phyloP scores from a whole-genome alignment of 1,284 basidiomycete genomes.

The Ceratobasidium sp. region DNA sequence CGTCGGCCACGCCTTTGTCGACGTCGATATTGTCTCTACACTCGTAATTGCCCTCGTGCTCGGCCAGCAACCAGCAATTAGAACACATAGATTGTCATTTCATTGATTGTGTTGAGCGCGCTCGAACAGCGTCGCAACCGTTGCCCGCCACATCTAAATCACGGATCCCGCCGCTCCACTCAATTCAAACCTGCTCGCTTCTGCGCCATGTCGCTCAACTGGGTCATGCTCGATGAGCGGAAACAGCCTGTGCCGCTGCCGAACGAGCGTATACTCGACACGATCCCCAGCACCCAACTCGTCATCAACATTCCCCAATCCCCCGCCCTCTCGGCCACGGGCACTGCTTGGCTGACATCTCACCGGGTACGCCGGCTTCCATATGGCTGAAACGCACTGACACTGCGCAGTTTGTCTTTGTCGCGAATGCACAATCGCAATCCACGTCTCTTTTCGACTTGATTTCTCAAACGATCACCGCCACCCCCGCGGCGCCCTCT shows the following conservation, averaged over 20 bases:
- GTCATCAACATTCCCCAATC: slow-evolving; percentile 62
- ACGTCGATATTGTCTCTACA: too few relatives aligned
- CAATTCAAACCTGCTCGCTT: slow-evolving; percentile 13
- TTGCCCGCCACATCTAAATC: neutral
- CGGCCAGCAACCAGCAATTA: too few relatives aligned
- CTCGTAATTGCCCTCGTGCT: too few relatives aligned
- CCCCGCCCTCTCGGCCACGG: slow-evolving; percentile 63
- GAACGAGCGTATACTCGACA: slow-evolving; percentile 64
- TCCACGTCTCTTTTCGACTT: slow-evolving; percentile 14
- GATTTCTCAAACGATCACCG: slow-evolving; percentile 1
- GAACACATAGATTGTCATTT: too few relatives aligned
- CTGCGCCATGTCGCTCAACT: slow-evolving; percentile 76
- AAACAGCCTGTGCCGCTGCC: slow-evolving; percentile 68
- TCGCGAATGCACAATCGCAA: slow-evolving; percentile 45
- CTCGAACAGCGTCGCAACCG: too few relatives aligned
- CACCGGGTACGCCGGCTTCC: slow-evolving; percentile 61
- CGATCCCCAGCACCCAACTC: slow-evolving; percentile 63
- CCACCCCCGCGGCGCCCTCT: slow-evolving; percentile 43
- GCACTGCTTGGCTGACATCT: slow-evolving; percentile 69
- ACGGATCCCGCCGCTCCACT: too few relatives aligned
- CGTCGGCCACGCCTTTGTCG: too few relatives aligned
- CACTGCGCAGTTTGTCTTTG: slow-evolving; percentile 67
- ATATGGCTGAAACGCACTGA: slow-evolving; percentile 26
- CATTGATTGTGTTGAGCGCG: too few relatives aligned
- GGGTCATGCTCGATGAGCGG: slow-evolving; percentile 68